Evolutionary conservation across 805 yeast genomes (phyloP), one percentile per base, ranked within the genome.

Genomic region (Nakazawaea wyomingensis): DNA sequence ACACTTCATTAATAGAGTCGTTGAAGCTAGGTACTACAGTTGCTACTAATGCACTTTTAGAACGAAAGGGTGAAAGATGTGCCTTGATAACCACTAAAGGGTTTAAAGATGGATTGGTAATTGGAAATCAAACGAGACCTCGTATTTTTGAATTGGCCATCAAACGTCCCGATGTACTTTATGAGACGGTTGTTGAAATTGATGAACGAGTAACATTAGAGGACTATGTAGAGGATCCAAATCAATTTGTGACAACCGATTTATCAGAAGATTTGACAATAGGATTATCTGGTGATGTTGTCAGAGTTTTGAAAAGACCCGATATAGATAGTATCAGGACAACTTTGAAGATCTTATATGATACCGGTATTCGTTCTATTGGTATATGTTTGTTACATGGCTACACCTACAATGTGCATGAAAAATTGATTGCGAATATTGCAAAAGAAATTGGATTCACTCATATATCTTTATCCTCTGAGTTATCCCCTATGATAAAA

Each of bases 71-170:
- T 40, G 95, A 89, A 45, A 67, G 79, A 26, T 90, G 95, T 52
- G 95, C 93, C 1, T 70, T 91, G 46, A 62, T 90, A 4, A 88
- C 95, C 2, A 86, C 97, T 13, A 83, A 80, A 54, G 99, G 97
- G 0, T 91, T 88, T 63, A 78, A 77, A 51, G 97, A 91, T 56
- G 79, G 85, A 31, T 66, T 91, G 48, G 62, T 70, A 2, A 90
- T 91, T 51, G 98, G 98, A 2, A 89, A 87, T 56, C 98, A 91
- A 60, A 78, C 96, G 2, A 72, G 98, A 54, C 98, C 98, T 2
- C 72, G 81, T 52, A 88, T 91, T 41, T 91, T 91, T 55, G 96
- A 89, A 53, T 67, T 91, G 50, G 74, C 85, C 5, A 86, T 90
- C 35, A 67, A 71, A 39, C 85, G 82, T 54, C 81, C 89, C 10